Percentiles rank a stretch among this genome's conserved stretches.
Evolutionary conservation across 1,139 yeast genomes (phyloP).

Genomic region (Suhomyces bokatorum): DNA sequence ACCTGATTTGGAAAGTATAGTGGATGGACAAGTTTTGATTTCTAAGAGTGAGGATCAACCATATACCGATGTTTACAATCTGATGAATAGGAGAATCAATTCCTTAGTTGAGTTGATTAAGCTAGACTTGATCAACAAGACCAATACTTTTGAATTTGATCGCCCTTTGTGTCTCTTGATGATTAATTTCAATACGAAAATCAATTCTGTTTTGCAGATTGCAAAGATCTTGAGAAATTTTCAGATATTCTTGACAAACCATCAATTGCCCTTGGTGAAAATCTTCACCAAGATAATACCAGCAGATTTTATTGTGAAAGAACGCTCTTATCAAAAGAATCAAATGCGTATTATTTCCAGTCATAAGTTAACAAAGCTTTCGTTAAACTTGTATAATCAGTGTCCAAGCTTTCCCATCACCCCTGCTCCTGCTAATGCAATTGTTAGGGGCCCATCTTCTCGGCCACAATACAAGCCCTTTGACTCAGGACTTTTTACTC

Average conservation of each 20-base stretch:
- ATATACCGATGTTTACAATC: slow-evolving; percentile 31
- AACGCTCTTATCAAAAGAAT: slow-evolving; percentile 29
- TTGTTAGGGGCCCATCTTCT: not conserved
- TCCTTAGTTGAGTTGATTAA: slow-evolving; percentile 38
- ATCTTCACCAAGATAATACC: slow-evolving; percentile 62
- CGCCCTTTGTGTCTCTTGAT: slow-evolving; percentile 50
- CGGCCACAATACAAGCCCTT: not conserved
- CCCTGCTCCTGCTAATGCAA: not conserved
- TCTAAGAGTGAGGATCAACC: slow-evolving; percentile 20
- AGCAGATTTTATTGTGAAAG: slow-evolving; percentile 46
- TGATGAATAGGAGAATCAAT: slow-evolving; percentile 30
- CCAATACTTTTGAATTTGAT: slow-evolving; percentile 44
- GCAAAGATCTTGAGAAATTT: slow-evolving; percentile 52
- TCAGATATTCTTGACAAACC: slow-evolving; percentile 38
- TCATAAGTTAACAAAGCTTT: slow-evolving; percentile 47
- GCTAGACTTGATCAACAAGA: slow-evolving; percentile 43
- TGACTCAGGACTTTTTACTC: slow-evolving; percentile 32
- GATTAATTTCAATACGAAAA: slow-evolving; percentile 45
- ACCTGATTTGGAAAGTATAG: slow-evolving; percentile 34
- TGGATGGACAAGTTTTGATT: slow-evolving; percentile 36
- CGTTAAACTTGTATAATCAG: slow-evolving; percentile 65
- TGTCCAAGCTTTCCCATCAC: slow-evolving; percentile 32
- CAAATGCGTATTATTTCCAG: slow-evolving; percentile 52
- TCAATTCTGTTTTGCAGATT: slow-evolving; percentile 50
- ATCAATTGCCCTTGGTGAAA: slow-evolving; percentile 44